phyloP scores from a whole-genome alignment of 1,139 yeast species.

The Debaryomyces psychrophilus region DNA sequence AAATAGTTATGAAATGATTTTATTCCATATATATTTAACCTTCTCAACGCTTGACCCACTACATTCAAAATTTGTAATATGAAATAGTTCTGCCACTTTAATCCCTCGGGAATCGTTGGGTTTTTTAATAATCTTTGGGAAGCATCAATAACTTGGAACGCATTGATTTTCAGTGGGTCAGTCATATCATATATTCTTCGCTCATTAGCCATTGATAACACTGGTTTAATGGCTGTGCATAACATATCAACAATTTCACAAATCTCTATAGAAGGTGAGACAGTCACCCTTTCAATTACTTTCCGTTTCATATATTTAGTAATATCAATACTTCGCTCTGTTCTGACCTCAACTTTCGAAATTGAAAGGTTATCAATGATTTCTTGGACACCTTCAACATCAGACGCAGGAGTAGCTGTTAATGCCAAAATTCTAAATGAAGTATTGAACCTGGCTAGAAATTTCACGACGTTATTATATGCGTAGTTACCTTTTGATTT shows the following conservation, averaged over 20 bases:
- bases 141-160: conserved; percentile 72
- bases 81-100: conserved; percentile 71
- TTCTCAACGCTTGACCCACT: conserved; percentile 72
- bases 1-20: conserved; percentile 72
- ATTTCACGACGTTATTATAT: conserved; percentile 77
- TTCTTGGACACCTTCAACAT: conserved; percentile 85
- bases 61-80: conserved; percentile 64
- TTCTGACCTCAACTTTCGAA: conserved; percentile 79
- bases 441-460: conserved; percentile 61
- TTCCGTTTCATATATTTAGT: conserved; percentile 75
- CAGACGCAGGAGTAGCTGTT: conserved; percentile 95
- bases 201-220: conserved; percentile 63
- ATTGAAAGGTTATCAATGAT: conserved; percentile 74
- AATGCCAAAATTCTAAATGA: conserved; percentile 79
- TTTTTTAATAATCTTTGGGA: conserved; percentile 58
- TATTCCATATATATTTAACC: conserved; percentile 82
- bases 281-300: conserved; percentile 59
- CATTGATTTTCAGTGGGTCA: conserved; percentile 70
- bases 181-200: conserved; percentile 62
- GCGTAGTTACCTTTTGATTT: conserved; percentile 90
- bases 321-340: conserved; percentile 86
- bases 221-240: conserved; percentile 62
- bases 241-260: conserved; percentile 50
- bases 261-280: conserved; percentile 56
- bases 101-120: conserved; percentile 60